Evolutionary conservation across 495 filamentous ascomycete species (phyloP).

Genomic region (Cenococcum geophilum): DNA sequence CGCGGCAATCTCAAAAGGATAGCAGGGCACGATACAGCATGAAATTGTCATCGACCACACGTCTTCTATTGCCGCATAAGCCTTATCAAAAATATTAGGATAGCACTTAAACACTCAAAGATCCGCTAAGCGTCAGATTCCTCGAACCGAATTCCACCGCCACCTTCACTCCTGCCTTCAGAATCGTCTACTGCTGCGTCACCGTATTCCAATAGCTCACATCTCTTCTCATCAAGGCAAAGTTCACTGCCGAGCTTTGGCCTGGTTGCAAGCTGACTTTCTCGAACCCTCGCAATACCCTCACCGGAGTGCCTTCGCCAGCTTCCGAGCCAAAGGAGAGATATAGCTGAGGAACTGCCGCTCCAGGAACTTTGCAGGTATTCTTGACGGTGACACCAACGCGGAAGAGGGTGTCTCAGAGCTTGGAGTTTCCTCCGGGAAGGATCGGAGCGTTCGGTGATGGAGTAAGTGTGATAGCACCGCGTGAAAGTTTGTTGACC

Average conservation of each 20-base stretch:
- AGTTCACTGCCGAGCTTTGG: slow-evolving; percentile 41
- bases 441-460: slow-evolving; percentile 10
- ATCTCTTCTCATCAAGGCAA: slow-evolving; percentile 47
- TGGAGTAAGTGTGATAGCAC: slow-evolving; percentile 8
- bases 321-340: slow-evolving; percentile 32
- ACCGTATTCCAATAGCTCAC: slow-evolving; percentile 51
- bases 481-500: neutral
- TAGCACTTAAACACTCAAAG: slow-evolving; percentile 28
- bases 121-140: slow-evolving; percentile 38
- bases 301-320: slow-evolving; percentile 35
- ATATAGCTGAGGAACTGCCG: slow-evolving; percentile 56
- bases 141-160: slow-evolving; percentile 47
- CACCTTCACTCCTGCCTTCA: slow-evolving; percentile 42
- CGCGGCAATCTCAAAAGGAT: too few species aligned
- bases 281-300: slow-evolving; percentile 52
- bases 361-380: slow-evolving; percentile 45
- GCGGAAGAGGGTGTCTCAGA: slow-evolving; percentile 33
- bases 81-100: too few species aligned
- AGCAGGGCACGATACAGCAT: too few species aligned
- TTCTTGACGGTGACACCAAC: slow-evolving; percentile 47
- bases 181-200: slow-evolving; percentile 48
- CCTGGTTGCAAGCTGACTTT: slow-evolving; percentile 46
- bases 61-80: too few species aligned
- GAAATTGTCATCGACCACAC: too few species aligned
- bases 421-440: slow-evolving; percentile 21